phyloP scores from a whole-genome alignment of 169 alveolate species.

The Theileria equi region DNA sequence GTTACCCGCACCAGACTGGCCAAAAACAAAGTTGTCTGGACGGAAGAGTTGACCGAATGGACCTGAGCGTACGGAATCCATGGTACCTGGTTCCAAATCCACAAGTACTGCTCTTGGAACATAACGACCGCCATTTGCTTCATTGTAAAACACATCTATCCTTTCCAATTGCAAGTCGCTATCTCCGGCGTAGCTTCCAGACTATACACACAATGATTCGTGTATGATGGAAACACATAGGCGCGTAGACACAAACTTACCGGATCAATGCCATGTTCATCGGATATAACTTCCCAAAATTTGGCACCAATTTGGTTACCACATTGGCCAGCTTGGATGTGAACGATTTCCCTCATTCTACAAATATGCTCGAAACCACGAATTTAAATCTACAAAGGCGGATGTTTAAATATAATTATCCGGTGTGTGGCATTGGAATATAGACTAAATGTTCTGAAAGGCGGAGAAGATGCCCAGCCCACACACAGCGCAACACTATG shows the following conservation, averaged over 20 bases:
- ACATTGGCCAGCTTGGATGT: constrained; percentile 98
- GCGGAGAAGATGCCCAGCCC: no score
- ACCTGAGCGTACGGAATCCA: constrained; percentile 98
- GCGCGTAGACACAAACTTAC: constrained; percentile 75
- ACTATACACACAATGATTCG: constrained; percentile 59
- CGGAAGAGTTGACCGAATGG: constrained; percentile 96
- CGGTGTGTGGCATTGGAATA: no score
- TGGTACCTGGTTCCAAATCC: constrained; percentile 99
- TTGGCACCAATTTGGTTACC: constrained; percentile 99
- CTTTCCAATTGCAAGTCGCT: constrained; percentile 94
- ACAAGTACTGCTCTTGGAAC: constrained; percentile 97
- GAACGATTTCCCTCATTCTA: constrained; percentile 97
- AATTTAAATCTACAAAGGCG: no score
- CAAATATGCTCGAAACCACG: not conserved
- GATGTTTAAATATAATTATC: no score
- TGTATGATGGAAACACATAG: not conserved
- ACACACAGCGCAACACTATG: no score
- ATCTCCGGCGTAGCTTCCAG: constrained; percentile 97
- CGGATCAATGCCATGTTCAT: constrained; percentile 98
- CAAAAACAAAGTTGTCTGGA: constrained; percentile 98
- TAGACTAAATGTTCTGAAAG: no score
- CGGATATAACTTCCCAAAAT: constrained; percentile 99
- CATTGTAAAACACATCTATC: constrained; percentile 93
- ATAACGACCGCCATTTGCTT: constrained; percentile 97
- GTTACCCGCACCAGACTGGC: constrained; percentile 99